These are phyloP conservation scores for Boletus edulis DNA, from an alignment of 768 basidiomycete genomes.

Conservation along the genomic window DNA sequence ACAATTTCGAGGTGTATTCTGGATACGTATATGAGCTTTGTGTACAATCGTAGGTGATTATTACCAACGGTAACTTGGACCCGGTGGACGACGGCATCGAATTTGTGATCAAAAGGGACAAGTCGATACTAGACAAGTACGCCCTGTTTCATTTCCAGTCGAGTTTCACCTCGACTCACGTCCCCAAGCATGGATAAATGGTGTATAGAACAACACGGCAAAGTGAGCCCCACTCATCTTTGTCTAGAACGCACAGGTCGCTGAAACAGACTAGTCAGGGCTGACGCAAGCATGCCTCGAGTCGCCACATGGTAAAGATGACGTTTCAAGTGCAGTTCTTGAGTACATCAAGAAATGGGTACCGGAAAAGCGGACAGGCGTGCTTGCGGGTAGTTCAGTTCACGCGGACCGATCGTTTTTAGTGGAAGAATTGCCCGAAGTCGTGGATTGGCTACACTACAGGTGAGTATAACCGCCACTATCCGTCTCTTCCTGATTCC, in stretches of 20 bases:
- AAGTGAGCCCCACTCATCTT: slow-evolving; percentile 40
- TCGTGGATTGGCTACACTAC: slow-evolving; percentile 80
- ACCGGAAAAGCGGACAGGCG: slow-evolving; percentile 55
- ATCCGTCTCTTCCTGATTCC: background rate
- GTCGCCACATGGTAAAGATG: slow-evolving; percentile 61
- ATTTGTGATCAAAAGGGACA: slow-evolving; percentile 73
- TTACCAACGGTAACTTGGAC: slow-evolving; percentile 83
- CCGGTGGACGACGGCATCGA: slow-evolving; percentile 78
- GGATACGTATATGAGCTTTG: background rate
- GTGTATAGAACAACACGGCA: slow-evolving; percentile 81
- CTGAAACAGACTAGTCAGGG: slow-evolving; percentile 56
- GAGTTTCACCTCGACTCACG: background rate
- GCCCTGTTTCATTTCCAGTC: slow-evolving; percentile 15
- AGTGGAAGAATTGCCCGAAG: slow-evolving; percentile 73
- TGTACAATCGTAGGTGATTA: slow-evolving; percentile 57
- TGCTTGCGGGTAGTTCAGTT: slow-evolving; percentile 87
- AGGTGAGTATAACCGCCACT: slow-evolving; percentile 41
- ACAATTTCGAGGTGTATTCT: too few relatives aligned
- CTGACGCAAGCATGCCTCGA: slow-evolving; percentile 75
- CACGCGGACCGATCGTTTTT: slow-evolving; percentile 79
- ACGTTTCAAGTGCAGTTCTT: slow-evolving; percentile 60
- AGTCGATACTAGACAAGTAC: slow-evolving; percentile 65
- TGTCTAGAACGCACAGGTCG: background rate
- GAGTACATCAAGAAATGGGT: slow-evolving; percentile 86
- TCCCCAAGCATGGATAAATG: slow-evolving; percentile 76